Evolutionary conservation across 2,329 filamentous ascomycete species (phyloP).

Genomic region (Macroventuria anomochaeta): DNA sequence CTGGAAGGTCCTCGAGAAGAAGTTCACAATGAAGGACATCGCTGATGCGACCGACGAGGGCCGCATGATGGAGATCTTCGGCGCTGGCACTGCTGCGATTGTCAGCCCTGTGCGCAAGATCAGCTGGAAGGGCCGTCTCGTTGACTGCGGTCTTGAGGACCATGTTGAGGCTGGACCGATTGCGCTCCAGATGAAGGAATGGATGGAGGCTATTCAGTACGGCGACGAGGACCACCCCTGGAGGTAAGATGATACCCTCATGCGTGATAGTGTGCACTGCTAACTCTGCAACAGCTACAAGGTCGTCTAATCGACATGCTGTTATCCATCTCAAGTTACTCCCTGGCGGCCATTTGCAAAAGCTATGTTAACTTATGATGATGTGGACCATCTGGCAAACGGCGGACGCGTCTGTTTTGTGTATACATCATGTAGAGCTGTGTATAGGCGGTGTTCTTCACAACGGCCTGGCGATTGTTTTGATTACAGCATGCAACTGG

Average conservation of each 20-base stretch:
- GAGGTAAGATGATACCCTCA: conserved; percentile 65
- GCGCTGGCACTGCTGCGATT: conserved; percentile 90
- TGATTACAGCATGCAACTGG: conserved; percentile 5
- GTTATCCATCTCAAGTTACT: background rate
- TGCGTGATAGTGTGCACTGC: conserved; percentile 6
- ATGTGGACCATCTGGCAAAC: conserved; percentile 9
- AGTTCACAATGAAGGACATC: conserved; percentile 89
- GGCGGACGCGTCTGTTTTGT: conserved; percentile 4
- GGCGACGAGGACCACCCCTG: conserved; percentile 85
- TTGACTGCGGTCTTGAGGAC: conserved; percentile 82
- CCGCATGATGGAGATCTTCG: conserved; percentile 89
- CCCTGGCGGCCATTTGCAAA: background rate
- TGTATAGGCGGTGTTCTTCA: conserved; percentile 1
- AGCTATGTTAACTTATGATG: background rate
- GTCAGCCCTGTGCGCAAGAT: conserved; percentile 90
- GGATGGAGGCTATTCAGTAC: conserved; percentile 96
- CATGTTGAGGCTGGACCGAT: conserved; percentile 87
- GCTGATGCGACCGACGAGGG: conserved; percentile 83
- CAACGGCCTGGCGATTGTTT: background rate
- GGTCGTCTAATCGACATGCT: conserved; percentile 17
- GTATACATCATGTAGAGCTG: conserved; percentile 18
- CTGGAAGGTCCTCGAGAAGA: conserved; percentile 87
- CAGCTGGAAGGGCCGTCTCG: conserved; percentile 80
- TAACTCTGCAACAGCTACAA: conserved; percentile 40
- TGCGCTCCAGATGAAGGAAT: conserved; percentile 86